Evolutionary conservation across 352 stramenopile genomes (phyloP).

Genomic region (Phytopythium helicoides): DNA sequence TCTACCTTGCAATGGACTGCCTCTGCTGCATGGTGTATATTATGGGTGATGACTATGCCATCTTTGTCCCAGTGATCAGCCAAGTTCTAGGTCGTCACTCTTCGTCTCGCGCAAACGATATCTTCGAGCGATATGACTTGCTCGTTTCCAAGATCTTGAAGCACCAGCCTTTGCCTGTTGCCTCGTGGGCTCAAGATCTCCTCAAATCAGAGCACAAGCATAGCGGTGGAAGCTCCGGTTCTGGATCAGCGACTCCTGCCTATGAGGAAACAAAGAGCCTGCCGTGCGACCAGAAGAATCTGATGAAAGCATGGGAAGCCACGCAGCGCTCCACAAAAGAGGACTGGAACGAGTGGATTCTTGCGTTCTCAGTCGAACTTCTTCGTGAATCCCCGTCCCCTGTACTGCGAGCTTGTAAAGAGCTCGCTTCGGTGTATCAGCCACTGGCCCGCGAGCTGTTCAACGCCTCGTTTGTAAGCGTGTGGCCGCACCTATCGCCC

Average conservation of each 20-base stretch:
- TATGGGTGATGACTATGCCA: constrained; percentile 87
- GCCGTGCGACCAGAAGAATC: constrained; percentile 78
- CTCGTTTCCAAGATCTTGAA: constrained; percentile 88
- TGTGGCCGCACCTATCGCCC: constrained; percentile 96
- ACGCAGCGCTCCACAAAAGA: constrained; percentile 85
- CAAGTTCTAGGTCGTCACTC: constrained; percentile 70
- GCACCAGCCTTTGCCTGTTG: constrained; percentile 79
- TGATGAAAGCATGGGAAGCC: constrained; percentile 86
- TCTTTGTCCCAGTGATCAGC: constrained; percentile 86
- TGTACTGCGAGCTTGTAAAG: constrained; percentile 93
- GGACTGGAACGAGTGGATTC: constrained; percentile 99
- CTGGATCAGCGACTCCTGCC: background rate
- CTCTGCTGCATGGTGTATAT: constrained; percentile 89
- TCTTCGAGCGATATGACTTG: constrained; percentile 87
- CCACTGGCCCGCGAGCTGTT: constrained; percentile 98
- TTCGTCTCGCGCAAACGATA: constrained; percentile 67
- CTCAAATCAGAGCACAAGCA: constrained; percentile 49
- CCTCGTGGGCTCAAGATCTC: constrained; percentile 77
- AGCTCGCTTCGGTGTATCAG: constrained; percentile 97
- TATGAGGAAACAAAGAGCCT: constrained; percentile 74
- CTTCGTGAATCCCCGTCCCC: constrained; percentile 96
- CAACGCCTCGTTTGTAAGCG: constrained; percentile 98
- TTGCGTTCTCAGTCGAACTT: constrained; percentile 96
- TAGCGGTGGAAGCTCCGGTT: constrained; percentile 16
- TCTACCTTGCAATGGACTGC: constrained; percentile 87